phyloP scores from a whole-genome alignment of 108 stramenopile genomes.

The Aurantiochytrium sp. region DNA sequence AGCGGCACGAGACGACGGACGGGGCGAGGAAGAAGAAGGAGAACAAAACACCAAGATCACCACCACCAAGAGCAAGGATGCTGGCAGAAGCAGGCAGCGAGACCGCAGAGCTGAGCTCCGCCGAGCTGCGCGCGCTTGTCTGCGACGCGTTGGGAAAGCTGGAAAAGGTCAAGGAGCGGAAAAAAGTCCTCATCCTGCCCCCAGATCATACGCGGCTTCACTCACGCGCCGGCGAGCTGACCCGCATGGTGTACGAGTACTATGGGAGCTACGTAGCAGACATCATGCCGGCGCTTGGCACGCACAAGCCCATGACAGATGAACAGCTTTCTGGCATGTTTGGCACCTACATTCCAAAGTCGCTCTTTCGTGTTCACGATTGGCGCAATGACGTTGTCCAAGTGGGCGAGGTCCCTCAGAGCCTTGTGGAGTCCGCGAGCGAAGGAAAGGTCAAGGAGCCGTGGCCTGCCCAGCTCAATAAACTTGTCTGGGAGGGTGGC shows the following conservation, averaged over 20 bases:
- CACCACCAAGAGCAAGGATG: neutral
- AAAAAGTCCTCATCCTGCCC: slow-evolving; percentile 74
- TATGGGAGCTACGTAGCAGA: slow-evolving; percentile 62
- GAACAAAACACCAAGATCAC: no score
- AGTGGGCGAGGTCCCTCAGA: slow-evolving; percentile 71
- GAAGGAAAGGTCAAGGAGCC: slow-evolving; percentile 55
- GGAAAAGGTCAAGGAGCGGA: slow-evolving; percentile 23
- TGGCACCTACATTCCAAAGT: slow-evolving; percentile 48
- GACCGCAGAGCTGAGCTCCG: neutral
- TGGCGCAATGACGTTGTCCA: slow-evolving; percentile 89
- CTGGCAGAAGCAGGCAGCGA: neutral
- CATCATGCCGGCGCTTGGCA: slow-evolving; percentile 82
- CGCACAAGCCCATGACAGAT: slow-evolving; percentile 80
- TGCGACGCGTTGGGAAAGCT: neutral
- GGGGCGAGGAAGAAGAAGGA: no score
- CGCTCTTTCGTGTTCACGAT: slow-evolving; percentile 75
- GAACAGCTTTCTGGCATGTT: slow-evolving; percentile 73
- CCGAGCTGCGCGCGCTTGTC: neutral
- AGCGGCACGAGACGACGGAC: no score
- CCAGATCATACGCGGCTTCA: slow-evolving; percentile 85
- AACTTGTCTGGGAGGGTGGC: slow-evolving; percentile 68
- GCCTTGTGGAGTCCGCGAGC: slow-evolving; percentile 64
- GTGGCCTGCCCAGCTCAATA: slow-evolving; percentile 90
- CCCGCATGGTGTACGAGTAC: slow-evolving; percentile 67
- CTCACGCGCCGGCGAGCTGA: slow-evolving; percentile 74